Evolutionary conservation across 1,139 yeast genomes (phyloP), one percentile per base, ranked within the genome.

Genomic region (Yamadazyma jaroonii): DNA sequence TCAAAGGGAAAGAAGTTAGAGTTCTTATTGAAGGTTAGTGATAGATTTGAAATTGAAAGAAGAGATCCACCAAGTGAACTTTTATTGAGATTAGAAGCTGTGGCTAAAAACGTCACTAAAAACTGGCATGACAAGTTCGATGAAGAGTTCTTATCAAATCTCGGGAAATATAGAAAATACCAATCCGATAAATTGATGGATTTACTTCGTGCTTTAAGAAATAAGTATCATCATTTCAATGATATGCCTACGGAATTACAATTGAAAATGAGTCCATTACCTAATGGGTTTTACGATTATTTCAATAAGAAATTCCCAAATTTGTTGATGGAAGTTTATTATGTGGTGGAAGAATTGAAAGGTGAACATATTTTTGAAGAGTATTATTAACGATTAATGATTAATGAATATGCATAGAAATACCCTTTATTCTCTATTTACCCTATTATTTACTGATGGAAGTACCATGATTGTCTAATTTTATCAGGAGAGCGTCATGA

Each of bases 121-220:
- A 84, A 94, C 48, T 94, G 98, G 97, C 85, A 84, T 50, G 49
- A 52, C n/a, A 74, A 74, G 47, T 81, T 92, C 53, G 94, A 88
- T 52, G 57, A 64, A 9, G 69, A 71, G 15, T 86, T 92, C 53
- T 70, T 87, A 65, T 87, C 83, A 17, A 88, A 90, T 53, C 67
- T 94, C 46, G 96, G 96, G 14, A 87, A 85, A 56, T 92, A 88
- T 58, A 74, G 99, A 50, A 90, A 88, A 59, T 94, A 92, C 57
- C 84, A 84, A 46, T 77, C 84, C 0, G 81, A 77, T 40, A 84
- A 81, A 47, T 61, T 92, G 35, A 78, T 88, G 80, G 98, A 94
- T 57, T 64, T 92, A 39, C 63, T 92, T 40, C 71, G 99, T 44
- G 97, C 97, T 0, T 65, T 92, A 50, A 72, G 99, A 49, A 92